Base-by-base conservation (phyloP, 2,329 filamentous ascomycete species). In the Sporothrix pseudoabietina region DNA sequence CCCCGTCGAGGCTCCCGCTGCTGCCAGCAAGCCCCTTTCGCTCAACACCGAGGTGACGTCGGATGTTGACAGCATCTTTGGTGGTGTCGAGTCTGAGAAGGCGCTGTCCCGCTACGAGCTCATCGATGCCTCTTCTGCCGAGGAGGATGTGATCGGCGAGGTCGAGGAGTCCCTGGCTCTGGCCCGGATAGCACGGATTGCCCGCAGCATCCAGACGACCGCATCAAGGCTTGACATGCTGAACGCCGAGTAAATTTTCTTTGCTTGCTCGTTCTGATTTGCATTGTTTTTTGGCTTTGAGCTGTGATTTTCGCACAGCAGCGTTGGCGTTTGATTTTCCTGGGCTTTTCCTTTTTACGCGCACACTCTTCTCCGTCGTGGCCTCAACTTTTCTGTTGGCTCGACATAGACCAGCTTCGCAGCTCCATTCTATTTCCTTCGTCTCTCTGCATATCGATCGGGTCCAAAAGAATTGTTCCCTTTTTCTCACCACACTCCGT, bases 41-140 rank as follows among this genome's bases (percentile, higher is more conserved):
- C 74, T 86, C 35, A 82, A 86, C 73, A 81, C 83, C 22, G 85
- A 85, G 14, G 80, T 78, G 49, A 79, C 85, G 71, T 78, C 80
- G 57, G 74, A 81, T 75, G 73, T 82, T 74, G 79, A 84, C 76
- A 66, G 22, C 61, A 80, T 87, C 75, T 86, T 88, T 63, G 86
- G 86, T 65, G 87, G 86, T 52, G 82, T 92, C 74, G 83, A 87
- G 74, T 79, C 87, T 1, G 90, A 92, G 77, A 94, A 94, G 85
- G 82, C 86, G 2, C 83, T 89, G 66, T 83, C 87, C 16, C 85
- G 87, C 68, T 89, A 88, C 77, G 88, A 92, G 76, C 85, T 94
- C n/a, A 83, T 92, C 41, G 87, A 92, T 72, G 84, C 83, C 35
- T 83, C 84, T 35, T 83, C 84, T 0, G 49, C 26, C 4, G 65